phyloP scores from a whole-genome alignment of 768 basidiomycete species.

The Lactarius hatsudake region DNA sequence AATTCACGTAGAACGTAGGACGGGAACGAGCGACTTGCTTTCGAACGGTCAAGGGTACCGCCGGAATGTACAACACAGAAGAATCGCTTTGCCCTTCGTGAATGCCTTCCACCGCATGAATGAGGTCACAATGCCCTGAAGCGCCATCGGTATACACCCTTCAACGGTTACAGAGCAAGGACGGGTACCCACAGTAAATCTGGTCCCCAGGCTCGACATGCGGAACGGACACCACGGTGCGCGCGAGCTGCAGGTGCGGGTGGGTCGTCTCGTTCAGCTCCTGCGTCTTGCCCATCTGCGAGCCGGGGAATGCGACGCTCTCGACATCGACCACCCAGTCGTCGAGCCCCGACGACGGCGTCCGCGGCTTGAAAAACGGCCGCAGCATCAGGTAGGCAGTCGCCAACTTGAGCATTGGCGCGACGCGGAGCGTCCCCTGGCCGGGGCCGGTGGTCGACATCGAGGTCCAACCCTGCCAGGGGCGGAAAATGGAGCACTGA shows the following conservation, averaged over 20 bases:
- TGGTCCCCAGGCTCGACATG: constrained; percentile 73
- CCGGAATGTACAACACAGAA: constrained; percentile 77
- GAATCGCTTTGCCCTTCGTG: constrained; percentile 57
- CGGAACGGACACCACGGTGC: constrained; percentile 69
- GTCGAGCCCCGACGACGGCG: constrained; percentile 35
- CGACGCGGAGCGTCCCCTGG: constrained; percentile 68
- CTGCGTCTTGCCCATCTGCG: constrained; percentile 36
- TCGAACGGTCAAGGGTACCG: constrained; percentile 61
- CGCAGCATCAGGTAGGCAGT: constrained; percentile 73
- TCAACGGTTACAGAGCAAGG: neutral
- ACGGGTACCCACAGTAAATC: constrained; percentile 51
- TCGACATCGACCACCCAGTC: constrained; percentile 34
- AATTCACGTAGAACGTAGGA: neutral
- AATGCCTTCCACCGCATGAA: constrained; percentile 48
- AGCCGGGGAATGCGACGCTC: constrained; percentile 31
- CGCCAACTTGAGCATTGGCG: constrained; percentile 60
- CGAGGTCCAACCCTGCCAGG: constrained; percentile 70
- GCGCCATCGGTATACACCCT: neutral
- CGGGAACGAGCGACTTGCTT: constrained; percentile 31
- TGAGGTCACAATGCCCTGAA: constrained; percentile 38
- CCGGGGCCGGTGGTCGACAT: constrained; percentile 50
- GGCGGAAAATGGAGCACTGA: constrained; percentile 35
- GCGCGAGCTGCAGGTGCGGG: constrained; percentile 61
- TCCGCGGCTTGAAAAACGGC: constrained; percentile 66
- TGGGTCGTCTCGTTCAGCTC: constrained; percentile 53